These are phyloP conservation scores for Diaporthe capsici DNA, from an alignment of 2,329 filamentous ascomycete species.

Conservation along the genomic window DNA sequence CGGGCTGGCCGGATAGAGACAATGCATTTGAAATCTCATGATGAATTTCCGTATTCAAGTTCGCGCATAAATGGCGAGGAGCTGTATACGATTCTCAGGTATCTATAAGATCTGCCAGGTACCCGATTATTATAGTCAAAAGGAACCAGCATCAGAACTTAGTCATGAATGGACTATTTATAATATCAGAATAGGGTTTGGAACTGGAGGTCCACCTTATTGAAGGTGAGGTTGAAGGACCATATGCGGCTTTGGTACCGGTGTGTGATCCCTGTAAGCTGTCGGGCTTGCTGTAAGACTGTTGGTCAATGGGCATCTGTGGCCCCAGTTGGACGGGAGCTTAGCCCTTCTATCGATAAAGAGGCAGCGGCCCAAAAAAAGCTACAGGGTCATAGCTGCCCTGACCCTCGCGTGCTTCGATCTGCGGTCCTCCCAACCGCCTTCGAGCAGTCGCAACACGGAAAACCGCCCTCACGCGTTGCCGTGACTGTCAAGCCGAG, in stretches of 20 bases:
- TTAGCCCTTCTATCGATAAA: slow-evolving; percentile 20
- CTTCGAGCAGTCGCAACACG: neutral
- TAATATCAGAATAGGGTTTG: neutral
- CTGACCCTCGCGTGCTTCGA: neutral
- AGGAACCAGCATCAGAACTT: neutral
- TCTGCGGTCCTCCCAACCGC: neutral
- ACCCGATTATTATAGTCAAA: neutral
- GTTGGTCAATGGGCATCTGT: slow-evolving; percentile 6
- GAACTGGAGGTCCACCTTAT: neutral
- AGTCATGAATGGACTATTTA: neutral
- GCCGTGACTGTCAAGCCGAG: neutral
- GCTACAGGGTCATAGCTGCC: neutral
- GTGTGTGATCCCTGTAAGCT: neutral
- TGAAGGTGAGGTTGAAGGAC: neutral
- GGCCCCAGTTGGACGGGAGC: neutral
- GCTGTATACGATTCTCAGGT: neutral
- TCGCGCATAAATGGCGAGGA: neutral
- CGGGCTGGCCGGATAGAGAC: neutral
- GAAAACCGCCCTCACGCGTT: neutral
- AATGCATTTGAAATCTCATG: neutral
- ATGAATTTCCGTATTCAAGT: neutral
- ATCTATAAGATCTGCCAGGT: neutral
- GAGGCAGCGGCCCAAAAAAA: neutral
- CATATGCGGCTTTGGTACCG: neutral
- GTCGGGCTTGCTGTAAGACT: neutral